phyloP scores from a whole-genome alignment of 2,329 filamentous ascomycete species.

The Penicillium carneum region DNA sequence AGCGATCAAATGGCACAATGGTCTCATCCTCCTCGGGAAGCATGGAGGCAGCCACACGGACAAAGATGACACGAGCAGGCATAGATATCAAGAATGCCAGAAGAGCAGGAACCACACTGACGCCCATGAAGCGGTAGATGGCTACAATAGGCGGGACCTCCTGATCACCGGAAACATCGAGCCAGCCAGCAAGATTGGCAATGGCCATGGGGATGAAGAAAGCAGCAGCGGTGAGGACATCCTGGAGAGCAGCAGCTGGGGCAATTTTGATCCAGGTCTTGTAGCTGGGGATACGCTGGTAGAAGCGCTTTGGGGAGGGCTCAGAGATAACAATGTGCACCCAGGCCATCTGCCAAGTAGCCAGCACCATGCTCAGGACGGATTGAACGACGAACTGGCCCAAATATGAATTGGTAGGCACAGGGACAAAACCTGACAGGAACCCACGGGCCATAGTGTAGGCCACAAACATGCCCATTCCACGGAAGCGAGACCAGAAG shows the following conservation, averaged over 20 bases:
- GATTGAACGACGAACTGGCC: slow-evolving; percentile 61
- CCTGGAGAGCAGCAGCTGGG: slow-evolving; percentile 70
- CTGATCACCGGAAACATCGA: slow-evolving; percentile 47
- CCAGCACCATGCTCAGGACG: slow-evolving; percentile 66
- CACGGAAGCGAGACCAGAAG: slow-evolving; percentile 72
- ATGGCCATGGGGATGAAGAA: slow-evolving; percentile 51
- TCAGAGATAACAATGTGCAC: slow-evolving; percentile 84
- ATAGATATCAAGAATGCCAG: slow-evolving; percentile 71
- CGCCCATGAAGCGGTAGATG: slow-evolving; percentile 42
- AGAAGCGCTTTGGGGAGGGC: slow-evolving; percentile 69
- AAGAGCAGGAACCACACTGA: slow-evolving; percentile 54
- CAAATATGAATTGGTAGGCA: slow-evolving; percentile 48
- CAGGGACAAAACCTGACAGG: slow-evolving; percentile 47
- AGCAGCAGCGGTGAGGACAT: slow-evolving; percentile 61
- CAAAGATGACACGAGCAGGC: slow-evolving; percentile 76
- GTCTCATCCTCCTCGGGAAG: slow-evolving; percentile 81
- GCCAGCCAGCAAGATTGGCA: slow-evolving; percentile 56
- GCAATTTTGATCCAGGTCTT: slow-evolving; percentile 73
- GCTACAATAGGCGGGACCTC: slow-evolving; percentile 46
- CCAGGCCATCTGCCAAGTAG: slow-evolving; percentile 78
- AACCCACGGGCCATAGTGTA: slow-evolving; percentile 60
- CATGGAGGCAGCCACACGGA: slow-evolving; percentile 85
- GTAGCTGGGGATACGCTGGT: slow-evolving; percentile 72
- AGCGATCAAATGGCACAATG: slow-evolving; percentile 88
- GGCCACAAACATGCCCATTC: slow-evolving; percentile 61